Evolutionary conservation across 148 eudicot species (phyloP).

Genomic region (Arbutus unedo): DNA sequence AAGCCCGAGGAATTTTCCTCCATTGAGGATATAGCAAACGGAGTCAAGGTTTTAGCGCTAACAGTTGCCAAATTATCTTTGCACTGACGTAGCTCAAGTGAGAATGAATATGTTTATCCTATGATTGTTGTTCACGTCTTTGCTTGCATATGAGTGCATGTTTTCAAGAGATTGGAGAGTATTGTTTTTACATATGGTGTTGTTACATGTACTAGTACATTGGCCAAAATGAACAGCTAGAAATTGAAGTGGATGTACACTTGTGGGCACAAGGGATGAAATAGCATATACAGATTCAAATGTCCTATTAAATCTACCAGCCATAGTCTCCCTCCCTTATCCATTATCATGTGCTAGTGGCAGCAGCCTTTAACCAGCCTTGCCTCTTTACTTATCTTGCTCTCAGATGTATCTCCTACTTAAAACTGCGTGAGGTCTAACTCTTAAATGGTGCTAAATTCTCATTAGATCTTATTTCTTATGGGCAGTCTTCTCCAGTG

Average conservation of each 20-base stretch:
- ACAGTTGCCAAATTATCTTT: slow-evolving; percentile 73
- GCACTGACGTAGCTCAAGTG: slow-evolving; percentile 23
- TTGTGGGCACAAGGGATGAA: neutral
- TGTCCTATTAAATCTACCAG: neutral
- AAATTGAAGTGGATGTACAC: neutral
- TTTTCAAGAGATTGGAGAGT: neutral
- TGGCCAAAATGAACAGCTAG: slow-evolving; percentile 2
- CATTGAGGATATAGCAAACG: slow-evolving; percentile 58
- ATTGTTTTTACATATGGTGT: neutral
- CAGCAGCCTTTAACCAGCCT: neutral
- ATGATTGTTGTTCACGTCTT: neutral
- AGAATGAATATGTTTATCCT: neutral
- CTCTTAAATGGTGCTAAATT: neutral
- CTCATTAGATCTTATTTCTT: neutral
- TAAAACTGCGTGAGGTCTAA: no score
- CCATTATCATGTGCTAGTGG: neutral
- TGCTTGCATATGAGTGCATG: neutral
- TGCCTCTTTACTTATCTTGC: neutral
- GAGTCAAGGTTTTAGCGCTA: slow-evolving; percentile 78
- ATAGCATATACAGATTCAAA: neutral
- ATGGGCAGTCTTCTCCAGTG: neutral
- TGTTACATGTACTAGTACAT: neutral
- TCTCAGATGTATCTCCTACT: neutral
- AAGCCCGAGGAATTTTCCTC: slow-evolving; percentile 91
- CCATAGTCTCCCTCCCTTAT: neutral